Evolutionary conservation across 1,139 yeast genomes (phyloP), one percentile per base, ranked within the genome.

Genomic region (Yamadazyma blattariae): DNA sequence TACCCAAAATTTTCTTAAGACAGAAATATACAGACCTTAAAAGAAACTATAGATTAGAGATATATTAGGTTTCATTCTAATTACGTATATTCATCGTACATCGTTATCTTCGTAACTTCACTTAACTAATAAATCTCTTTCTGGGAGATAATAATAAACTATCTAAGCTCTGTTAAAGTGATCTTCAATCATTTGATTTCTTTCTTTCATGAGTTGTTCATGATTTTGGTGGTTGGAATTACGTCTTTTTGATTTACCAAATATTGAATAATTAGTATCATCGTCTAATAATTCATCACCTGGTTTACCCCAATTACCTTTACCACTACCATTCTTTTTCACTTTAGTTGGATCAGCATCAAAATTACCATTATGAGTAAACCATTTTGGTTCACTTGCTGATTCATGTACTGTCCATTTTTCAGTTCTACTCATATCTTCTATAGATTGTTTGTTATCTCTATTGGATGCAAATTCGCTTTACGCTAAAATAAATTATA

Each of bases 281-380:
- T 58, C 61, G 33, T 56, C 84, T 35, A 69, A 63, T 39, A 80
- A 52, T 48, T 82, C 89, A 47, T 80, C 88, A 24, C 87, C 88
- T 5, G 79, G 72, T 42, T 66, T 61, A 23, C 90, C 90, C 89
- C 89, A 82, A 50, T 82, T 82, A 42, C 77, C 78, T 51, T 79
- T 79, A 36, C 97, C 97, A 32, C 85, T 87, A 38, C 97, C 97
- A 41, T 74, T 72, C 62, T 87, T 88, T 76, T 88, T 88, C 39
- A 84, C 73, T 55, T 79, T 77, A 54, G 79, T 81, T 39, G 95
- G 95, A 42, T 81, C 79, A 38, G 77, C 71, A 50, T 82, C 80
- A 42, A 61, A 57, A 50, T 73, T 72, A 24, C 94, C 95, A 49
- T 75, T 71, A 56, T 82, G 88, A 42, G 89, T 82, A 59, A 87